Evolutionary conservation across 176 grass and related monocot species (phyloP).

Genomic region (Cocos nucifera): DNA sequence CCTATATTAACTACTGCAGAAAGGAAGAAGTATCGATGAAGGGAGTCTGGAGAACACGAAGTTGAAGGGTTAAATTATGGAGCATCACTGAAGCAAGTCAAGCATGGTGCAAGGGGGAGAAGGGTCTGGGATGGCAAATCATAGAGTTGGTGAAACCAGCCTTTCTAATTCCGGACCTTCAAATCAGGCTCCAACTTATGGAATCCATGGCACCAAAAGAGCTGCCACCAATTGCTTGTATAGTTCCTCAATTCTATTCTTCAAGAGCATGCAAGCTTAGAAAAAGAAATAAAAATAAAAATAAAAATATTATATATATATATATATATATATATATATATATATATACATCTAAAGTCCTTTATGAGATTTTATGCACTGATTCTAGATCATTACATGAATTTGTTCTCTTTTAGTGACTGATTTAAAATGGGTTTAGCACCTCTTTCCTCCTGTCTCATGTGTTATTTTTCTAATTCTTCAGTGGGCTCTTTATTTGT

Average conservation of each 20-base stretch:
- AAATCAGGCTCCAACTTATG: neutral
- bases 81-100: neutral
- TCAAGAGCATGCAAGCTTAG: no score
- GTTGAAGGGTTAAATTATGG: neutral
- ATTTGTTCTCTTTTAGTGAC: neutral
- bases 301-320: no score
- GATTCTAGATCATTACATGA: no score
- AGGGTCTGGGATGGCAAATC: neutral
- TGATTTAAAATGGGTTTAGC: no score
- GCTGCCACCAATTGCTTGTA: conserved; percentile 15
- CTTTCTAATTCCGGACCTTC: conserved; percentile 3
- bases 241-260: neutral
- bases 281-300: no score
- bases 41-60: no score
- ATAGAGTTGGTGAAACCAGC: conserved; percentile 6
- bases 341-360: no score
- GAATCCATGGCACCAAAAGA: conserved; percentile 3
- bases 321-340: no score
- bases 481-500: conserved; percentile 14
- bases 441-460: neutral
- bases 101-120: neutral
- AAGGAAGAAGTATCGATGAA: neutral
- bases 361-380: no score
- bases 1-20: conserved; percentile 2
- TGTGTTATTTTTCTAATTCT: conserved; percentile 8